Percentiles rank a stretch among this genome's conserved stretches.
Conservation (phyloP, 2,329 filamentous ascomycete genomes). For the Spiromastix sp. region DNA sequence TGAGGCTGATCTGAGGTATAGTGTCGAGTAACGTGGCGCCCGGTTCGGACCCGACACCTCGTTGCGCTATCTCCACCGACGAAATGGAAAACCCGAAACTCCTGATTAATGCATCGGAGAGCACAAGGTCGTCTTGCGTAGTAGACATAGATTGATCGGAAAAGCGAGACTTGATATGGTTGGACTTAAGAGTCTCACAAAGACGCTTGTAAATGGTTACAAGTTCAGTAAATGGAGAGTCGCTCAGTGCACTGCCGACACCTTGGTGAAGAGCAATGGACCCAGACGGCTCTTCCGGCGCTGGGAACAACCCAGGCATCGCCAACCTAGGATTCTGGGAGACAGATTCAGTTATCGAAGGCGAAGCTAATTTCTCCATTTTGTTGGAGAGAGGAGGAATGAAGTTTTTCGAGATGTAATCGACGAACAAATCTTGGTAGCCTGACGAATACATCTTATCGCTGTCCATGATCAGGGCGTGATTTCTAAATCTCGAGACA, state of each 20-base stretch:
- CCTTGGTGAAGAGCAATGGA: constrained; percentile 24
- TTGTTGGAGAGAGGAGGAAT: constrained; percentile 39
- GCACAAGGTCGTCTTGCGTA: constrained; percentile 37
- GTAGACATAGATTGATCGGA: constrained; percentile 31
- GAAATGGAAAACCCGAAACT: constrained; percentile 74
- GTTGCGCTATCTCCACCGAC: constrained; percentile 81
- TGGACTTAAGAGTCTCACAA: constrained; percentile 43
- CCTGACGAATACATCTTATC: constrained; percentile 22
- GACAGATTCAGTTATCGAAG: constrained; percentile 18
- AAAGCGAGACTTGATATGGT: constrained; percentile 40
- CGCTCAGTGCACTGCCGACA: constrained; percentile 16
- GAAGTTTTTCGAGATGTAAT: constrained; percentile 42
- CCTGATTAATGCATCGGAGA: constrained; percentile 33
- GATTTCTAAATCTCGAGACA: constrained; percentile 40
- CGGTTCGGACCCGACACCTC: constrained; percentile 64
- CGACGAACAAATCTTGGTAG: constrained; percentile 40
- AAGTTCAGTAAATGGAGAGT: constrained; percentile 37
- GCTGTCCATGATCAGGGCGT: constrained; percentile 29
- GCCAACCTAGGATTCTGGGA: constrained; percentile 20
- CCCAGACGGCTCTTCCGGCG: constrained; percentile 21
- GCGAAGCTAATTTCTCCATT: constrained; percentile 24
- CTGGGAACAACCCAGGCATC: constrained; percentile 31
- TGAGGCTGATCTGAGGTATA: constrained; percentile 72
- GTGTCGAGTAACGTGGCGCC: constrained; percentile 70
- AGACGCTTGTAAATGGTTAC: constrained; percentile 46